Evolutionary conservation across 2,329 filamentous ascomycete genomes (phyloP).

Genomic region (Ambrosiella cleistominuta): DNA sequence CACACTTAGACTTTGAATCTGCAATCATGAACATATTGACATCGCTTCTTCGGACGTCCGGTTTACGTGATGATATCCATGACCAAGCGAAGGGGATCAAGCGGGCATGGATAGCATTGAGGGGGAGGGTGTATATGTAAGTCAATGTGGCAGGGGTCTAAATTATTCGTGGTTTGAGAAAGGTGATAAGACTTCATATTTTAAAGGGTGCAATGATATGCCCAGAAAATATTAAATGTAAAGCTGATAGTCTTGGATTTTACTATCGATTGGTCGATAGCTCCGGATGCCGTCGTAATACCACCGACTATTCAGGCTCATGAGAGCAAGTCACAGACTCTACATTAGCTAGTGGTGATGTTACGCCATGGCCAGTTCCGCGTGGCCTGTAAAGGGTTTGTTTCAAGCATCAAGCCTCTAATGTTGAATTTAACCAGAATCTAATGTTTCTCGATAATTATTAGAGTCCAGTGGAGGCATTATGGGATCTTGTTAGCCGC

Average conservation of each 20-base stretch:
- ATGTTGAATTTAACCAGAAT: not conserved
- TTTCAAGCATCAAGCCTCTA: not conserved
- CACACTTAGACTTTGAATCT: too few relatives aligned
- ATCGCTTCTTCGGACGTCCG: not conserved
- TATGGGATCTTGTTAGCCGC: not conserved
- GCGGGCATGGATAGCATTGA: not conserved
- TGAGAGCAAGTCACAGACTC: not conserved
- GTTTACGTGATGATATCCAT: not conserved
- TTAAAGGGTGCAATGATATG: too few relatives aligned
- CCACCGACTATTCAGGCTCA: not conserved
- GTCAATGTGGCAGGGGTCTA: not conserved
- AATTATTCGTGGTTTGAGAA: not conserved
- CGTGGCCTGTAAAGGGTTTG: not conserved
- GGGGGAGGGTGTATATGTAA: not conserved
- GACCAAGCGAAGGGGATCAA: not conserved
- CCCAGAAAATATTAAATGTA: too few relatives aligned
- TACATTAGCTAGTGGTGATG: not conserved
- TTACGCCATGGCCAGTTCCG: not conserved
- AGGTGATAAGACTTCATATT: not conserved
- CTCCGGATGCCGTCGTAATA: not conserved
- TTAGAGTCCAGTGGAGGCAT: not conserved
- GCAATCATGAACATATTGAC: not conserved
- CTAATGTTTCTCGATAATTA: not conserved
- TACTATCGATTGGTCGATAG: too few relatives aligned
- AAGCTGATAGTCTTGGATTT: too few relatives aligned